phyloP scores from a whole-genome alignment of 2,329 filamentous ascomycete species.

The Cladosporium velox region DNA sequence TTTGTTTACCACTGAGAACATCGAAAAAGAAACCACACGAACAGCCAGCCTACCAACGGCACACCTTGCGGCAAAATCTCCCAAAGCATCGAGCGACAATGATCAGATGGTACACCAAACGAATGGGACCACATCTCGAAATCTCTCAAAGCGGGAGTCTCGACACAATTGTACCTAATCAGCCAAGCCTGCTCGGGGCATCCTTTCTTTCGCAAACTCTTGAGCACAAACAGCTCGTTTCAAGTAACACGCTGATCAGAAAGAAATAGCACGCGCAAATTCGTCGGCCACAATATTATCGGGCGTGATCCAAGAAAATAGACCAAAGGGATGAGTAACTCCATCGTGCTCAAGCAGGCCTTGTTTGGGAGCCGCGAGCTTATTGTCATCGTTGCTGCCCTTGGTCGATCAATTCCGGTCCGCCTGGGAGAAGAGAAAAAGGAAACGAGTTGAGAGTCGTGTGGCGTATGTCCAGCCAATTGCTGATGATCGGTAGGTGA shows the following conservation, averaged over 20 bases:
- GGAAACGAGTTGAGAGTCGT: constrained; percentile 18
- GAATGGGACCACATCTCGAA: constrained; percentile 13
- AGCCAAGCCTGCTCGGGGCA: not conserved
- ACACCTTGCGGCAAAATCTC: not conserved
- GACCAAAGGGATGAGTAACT: constrained; percentile 20
- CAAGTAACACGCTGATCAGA: not conserved
- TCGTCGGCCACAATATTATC: not conserved
- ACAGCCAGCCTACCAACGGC: constrained; percentile 22
- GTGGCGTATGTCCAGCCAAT: constrained; percentile 8
- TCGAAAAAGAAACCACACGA: not conserved
- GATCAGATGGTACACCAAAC: constrained; percentile 12
- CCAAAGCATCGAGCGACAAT: not conserved
- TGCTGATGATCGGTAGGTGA: constrained; percentile 1
- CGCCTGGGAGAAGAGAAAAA: not conserved
- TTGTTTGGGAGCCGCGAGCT: constrained; percentile 20
- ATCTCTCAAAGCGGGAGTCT: not conserved
- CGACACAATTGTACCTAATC: constrained; percentile 15
- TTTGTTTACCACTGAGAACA: not conserved
- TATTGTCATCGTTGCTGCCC: constrained; percentile 22
- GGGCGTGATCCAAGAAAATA: not conserved
- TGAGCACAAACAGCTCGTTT: not conserved
- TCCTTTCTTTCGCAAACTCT: not conserved
- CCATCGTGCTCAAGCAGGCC: constrained; percentile 22
- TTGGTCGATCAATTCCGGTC: constrained; percentile 13
- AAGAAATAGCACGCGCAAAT: not conserved